Base-by-base conservation (phyloP, 805 yeast species). In the Teunomyces gatunensis region DNA sequence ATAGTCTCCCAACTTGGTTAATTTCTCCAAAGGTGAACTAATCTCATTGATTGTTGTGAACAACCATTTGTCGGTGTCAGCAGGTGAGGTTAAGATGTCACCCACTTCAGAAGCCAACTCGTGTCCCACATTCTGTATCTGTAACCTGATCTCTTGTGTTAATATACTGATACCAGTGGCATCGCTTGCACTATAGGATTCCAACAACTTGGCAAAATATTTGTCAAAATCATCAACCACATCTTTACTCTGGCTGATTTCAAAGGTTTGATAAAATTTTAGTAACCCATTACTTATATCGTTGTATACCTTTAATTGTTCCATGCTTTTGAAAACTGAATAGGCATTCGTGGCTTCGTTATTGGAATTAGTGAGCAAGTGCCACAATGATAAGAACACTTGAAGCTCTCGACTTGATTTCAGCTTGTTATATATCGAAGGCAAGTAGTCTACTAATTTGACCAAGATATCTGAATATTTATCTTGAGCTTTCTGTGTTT, bases 381-480 rank as follows among this genome's bases (percentile, higher is more conserved):
- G 58, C 68, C 71, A 67, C 3, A 67, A 39, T 13, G 51, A 48
- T 42, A 68, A 49, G 44, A 66, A 68, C 1, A 54, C 51, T 1
- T 50, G 47, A 39, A 59, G 57, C 7, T 57, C 49, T 3, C 44
- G 28, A 4, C 48, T 17, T 4, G 59, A 54, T 27, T 57, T 58
- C 65, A 64, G 66, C 11, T 47, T 20, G n/a, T 48, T 42, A 33
- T 58, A 59, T 6, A 69, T 44, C 4, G 52, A 43, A 1, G 63
- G 59, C 4, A 69, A 49, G 47, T 58, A 56, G 25, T 54, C 54
- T n/a, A 61, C 57, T 3, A 69, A 48, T 36, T 52, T 55, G 1
- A 62, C 58, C 21, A 66, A 46, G 5, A 55, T 53, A 7, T 51
- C 32, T 6, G 59, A 46, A 36, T 53, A 43, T 23, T 51, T 54